phyloP scores from a whole-genome alignment of 2,329 filamentous ascomycete species.

The Paecilomyces variotii region DNA sequence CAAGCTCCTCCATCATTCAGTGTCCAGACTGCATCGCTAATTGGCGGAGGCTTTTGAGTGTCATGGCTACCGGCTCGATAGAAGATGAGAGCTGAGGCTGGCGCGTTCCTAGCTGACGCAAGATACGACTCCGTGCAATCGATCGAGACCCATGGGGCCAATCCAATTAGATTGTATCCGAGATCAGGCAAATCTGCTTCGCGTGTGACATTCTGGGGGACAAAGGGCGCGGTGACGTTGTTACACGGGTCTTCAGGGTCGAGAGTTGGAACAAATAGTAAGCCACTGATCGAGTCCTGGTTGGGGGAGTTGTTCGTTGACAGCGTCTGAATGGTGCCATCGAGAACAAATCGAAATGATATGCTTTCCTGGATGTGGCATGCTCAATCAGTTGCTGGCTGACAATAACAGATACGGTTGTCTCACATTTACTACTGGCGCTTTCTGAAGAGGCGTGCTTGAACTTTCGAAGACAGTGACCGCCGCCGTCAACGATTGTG shows the following conservation, averaged over 20 bases:
- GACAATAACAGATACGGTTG: constrained; percentile 1
- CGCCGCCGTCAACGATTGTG: constrained; percentile 20
- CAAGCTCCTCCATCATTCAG: constrained; percentile 63
- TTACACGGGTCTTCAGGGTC: constrained; percentile 52
- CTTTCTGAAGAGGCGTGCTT: constrained; percentile 22
- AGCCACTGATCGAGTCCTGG: constrained; percentile 61
- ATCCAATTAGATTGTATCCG: constrained; percentile 67
- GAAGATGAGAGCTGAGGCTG: constrained; percentile 53
- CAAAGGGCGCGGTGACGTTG: constrained; percentile 53
- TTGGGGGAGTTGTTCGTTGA: constrained; percentile 57
- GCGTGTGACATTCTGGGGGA: constrained; percentile 69
- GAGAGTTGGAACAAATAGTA: constrained; percentile 78
- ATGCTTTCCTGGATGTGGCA: constrained; percentile 18
- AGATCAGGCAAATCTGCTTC: constrained; percentile 55
- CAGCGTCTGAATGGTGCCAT: constrained; percentile 63
- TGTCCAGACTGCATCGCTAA: constrained; percentile 60
- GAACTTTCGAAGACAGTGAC: constrained; percentile 29
- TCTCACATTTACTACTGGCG: constrained; percentile 28
- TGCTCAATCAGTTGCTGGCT: background rate
- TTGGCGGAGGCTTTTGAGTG: constrained; percentile 55
- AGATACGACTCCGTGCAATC: constrained; percentile 70
- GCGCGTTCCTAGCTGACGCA: constrained; percentile 50
- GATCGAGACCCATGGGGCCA: constrained; percentile 77
- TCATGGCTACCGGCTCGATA: constrained; percentile 40
- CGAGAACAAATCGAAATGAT: constrained; percentile 28